phyloP scores from a whole-genome alignment of 2,329 filamentous ascomycete genomes.

The Trichophyton simii region DNA sequence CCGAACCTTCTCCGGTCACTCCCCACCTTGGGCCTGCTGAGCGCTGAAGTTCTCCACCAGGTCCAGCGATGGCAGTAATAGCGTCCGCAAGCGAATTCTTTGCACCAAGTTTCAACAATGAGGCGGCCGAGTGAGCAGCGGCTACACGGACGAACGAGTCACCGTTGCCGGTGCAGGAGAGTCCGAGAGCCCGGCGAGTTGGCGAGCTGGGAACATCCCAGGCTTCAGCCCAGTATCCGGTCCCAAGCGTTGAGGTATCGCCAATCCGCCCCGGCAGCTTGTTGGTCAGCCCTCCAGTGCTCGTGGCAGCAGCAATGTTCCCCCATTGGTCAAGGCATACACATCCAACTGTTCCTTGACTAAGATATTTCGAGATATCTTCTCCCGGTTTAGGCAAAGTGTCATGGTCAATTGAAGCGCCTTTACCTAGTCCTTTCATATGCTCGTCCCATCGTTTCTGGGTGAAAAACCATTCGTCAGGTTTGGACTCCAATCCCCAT shows the following conservation, averaged over 20 bases:
- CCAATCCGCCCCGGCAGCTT: slow-evolving; percentile 76
- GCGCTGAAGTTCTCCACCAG: slow-evolving; percentile 57
- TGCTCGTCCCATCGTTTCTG: slow-evolving; percentile 69
- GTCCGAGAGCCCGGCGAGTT: slow-evolving; percentile 37
- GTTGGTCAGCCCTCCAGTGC: slow-evolving; percentile 71
- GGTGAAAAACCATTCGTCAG: slow-evolving; percentile 65
- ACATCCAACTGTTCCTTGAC: slow-evolving; percentile 74
- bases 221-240: slow-evolving; percentile 82
- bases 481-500: slow-evolving; percentile 55
- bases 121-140: slow-evolving; percentile 59
- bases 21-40: slow-evolving; percentile 65
- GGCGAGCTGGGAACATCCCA: slow-evolving; percentile 45
- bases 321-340: slow-evolving; percentile 69
- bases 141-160: slow-evolving; percentile 68
- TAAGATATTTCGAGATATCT: slow-evolving; percentile 43
- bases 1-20: slow-evolving; percentile 63
- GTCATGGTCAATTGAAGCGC: slow-evolving; percentile 17
- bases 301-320: slow-evolving; percentile 54
- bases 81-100: slow-evolving; percentile 41
- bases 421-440: slow-evolving; percentile 39
- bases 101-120: slow-evolving; percentile 54
- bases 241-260: slow-evolving; percentile 71
- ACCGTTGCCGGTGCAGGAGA: slow-evolving; percentile 77
- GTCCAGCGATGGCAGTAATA: slow-evolving; percentile 54
- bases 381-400: slow-evolving; percentile 33